A percentile compares a stretch with the other conserved stretches of the same genome.
Evolutionary conservation across 192 early-diverging fungal genomes (phyloP).

Genomic region (Rhizophagus clarus): DNA sequence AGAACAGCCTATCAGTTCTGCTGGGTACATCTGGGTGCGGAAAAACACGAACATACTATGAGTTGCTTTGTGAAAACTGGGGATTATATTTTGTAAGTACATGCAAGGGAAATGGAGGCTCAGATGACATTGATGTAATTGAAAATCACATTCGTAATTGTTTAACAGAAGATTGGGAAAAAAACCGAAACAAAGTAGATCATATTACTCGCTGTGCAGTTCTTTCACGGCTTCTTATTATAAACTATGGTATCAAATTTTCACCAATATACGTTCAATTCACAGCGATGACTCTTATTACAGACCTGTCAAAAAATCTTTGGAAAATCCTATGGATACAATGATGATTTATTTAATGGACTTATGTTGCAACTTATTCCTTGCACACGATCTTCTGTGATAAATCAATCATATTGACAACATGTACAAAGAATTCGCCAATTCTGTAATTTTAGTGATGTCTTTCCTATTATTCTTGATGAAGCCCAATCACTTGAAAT

Average conservation of each 20-base stretch:
- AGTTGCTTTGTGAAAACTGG: neutral
- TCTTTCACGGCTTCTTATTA: neutral
- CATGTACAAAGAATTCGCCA: neutral
- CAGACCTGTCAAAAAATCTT: neutral
- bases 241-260: neutral
- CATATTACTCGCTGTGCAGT: neutral
- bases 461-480: constrained; percentile 17
- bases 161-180: too few species aligned
- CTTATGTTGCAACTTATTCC: neutral
- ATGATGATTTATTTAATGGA: neutral
- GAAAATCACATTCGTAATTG: too few species aligned
- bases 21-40: neutral
- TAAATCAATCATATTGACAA: neutral
- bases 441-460: too few species aligned
- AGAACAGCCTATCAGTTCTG: neutral
- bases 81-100: neutral
- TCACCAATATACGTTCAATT: neutral
- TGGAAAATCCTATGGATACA: neutral
- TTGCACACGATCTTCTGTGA: neutral
- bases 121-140: neutral
- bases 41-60: constrained; percentile 8
- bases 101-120: neutral
- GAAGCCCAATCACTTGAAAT: neutral
- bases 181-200: neutral
- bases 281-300: neutral